Evolutionary conservation across 1,139 yeast genomes (phyloP).

Genomic region (Schizosaccharomyces versatilis): DNA sequence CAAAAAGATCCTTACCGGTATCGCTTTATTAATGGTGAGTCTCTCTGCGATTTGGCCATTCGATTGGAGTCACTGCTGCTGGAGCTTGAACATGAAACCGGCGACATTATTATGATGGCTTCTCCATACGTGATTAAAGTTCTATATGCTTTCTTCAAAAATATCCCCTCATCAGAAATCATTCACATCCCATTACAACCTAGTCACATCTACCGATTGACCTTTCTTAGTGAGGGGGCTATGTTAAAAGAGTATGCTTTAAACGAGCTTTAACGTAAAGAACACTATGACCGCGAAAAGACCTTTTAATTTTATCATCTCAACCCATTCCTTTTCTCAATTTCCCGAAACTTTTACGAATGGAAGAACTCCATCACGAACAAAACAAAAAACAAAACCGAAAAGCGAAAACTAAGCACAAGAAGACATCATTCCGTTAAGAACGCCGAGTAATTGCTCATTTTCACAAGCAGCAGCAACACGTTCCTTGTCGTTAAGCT

Average conservation of each 20-base stretch:
- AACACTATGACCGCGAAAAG: too few species aligned
- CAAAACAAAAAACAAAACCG: not conserved
- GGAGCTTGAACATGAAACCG: constrained; percentile 79
- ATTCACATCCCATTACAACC: too few species aligned
- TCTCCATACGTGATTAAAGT: constrained; percentile 80
- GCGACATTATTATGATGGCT: constrained; percentile 74
- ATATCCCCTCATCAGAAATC: constrained; percentile 28
- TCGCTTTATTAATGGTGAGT: constrained; percentile 77
- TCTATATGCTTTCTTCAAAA: constrained; percentile 83
- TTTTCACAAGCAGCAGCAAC: constrained; percentile 98
- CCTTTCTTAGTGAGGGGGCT: too few species aligned
- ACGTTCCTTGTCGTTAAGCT: constrained; percentile 86
- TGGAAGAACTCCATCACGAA: too few species aligned
- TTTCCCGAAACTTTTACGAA: too few species aligned
- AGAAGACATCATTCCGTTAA: constrained; percentile 74
- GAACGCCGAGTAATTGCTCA: constrained; percentile 68
- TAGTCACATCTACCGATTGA: too few species aligned
- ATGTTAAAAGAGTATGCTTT: too few species aligned
- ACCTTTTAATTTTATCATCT: too few species aligned
- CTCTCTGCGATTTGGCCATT: constrained; percentile 86
- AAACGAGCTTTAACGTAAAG: too few species aligned
- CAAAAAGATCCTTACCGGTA: constrained; percentile 72
- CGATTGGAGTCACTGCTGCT: constrained; percentile 79
- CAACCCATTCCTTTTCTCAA: too few species aligned
- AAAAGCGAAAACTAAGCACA: constrained; percentile 22